phyloP scores from a whole-genome alignment of 2,329 filamentous ascomycete species.

The Sporothrix pseudoabietina region DNA sequence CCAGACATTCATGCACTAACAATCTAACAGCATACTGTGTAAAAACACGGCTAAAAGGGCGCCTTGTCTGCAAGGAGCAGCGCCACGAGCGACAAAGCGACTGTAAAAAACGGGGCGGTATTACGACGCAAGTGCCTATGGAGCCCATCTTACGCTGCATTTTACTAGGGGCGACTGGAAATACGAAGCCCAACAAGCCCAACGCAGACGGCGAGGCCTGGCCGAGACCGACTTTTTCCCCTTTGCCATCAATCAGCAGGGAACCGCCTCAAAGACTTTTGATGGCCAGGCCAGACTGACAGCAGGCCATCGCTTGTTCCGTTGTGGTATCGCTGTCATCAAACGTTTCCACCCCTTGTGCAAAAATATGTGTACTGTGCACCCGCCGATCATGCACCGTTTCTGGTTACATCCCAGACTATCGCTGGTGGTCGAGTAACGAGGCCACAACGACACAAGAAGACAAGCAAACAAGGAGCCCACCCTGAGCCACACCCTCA shows the following conservation, averaged over 20 bases:
- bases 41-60: conserved; percentile 1
- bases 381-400: conserved; percentile 4
- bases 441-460: neutral
- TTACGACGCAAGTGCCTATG: conserved; percentile 3
- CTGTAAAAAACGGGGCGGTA: neutral
- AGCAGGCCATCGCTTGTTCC: conserved; percentile 10
- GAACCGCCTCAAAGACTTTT: neutral
- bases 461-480: neutral
- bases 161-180: neutral
- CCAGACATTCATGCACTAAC: conserved; percentile 5
- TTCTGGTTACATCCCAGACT: conserved; percentile 13
- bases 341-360: neutral
- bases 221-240: conserved; percentile 17
- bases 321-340: conserved; percentile 1
- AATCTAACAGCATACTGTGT: neutral
- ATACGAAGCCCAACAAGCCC: neutral
- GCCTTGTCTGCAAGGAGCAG: neutral
- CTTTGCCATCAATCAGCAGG: conserved; percentile 8
- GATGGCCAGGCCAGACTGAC: neutral
- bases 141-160: neutral
- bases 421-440: neutral
- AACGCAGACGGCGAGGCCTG: conserved; percentile 3
- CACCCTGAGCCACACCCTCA: neutral
- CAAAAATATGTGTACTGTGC: neutral
- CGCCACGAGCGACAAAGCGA: conserved; percentile 11